Base-by-base conservation (phyloP, 2,329 filamentous ascomycete species). In the Mariannaea elegans region DNA sequence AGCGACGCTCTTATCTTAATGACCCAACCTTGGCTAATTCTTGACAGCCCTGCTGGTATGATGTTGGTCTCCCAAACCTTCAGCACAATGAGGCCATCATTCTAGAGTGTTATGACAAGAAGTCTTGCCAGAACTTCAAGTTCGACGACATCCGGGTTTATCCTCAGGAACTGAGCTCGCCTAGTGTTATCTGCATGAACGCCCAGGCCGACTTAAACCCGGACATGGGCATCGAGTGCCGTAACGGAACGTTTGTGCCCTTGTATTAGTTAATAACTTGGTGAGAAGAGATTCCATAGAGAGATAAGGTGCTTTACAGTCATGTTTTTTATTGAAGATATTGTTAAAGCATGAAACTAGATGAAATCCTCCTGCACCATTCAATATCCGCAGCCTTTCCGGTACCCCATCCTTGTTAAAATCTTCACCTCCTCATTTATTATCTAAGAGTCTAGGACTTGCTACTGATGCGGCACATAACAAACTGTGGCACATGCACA, bases 41-140 rank as follows among this genome's bases (percentile, higher is more conserved):
- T 10, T 7, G 14, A 7, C 14, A 59, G 56, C 56, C 56, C 13
- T 59, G 56, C 16, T 59, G 56, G 56, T 59, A 59, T 18, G 31
- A 59, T 7, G 56, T 42, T 13, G 56, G 56, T 7, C 56, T 59
- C n/a, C 56, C 56, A n/a, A 38, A 59, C 44, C 48, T 59, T 5
- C 3, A 59, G 49, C 56, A 59, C 49, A 59, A 59, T 16, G 56
- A 59, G 7, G 56, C 44, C 44, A 59, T 59, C 36, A 59, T 53
- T n/a, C 56, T 59, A 21, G 56, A 59, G 49, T 59, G 56, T 36
- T 59, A 59, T 19, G 47, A 59, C 44, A 42, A 59, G 7, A 23
- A 53, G 49, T 59, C 56, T 7, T 59, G 56, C 44, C 38, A 59
- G 21, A 53, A 53, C 49, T 59, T 59, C 49, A 44, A 42, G 49